phyloP scores from a whole-genome alignment of 371 early-diverging fungal species.

The Mucor ambiguus region DNA sequence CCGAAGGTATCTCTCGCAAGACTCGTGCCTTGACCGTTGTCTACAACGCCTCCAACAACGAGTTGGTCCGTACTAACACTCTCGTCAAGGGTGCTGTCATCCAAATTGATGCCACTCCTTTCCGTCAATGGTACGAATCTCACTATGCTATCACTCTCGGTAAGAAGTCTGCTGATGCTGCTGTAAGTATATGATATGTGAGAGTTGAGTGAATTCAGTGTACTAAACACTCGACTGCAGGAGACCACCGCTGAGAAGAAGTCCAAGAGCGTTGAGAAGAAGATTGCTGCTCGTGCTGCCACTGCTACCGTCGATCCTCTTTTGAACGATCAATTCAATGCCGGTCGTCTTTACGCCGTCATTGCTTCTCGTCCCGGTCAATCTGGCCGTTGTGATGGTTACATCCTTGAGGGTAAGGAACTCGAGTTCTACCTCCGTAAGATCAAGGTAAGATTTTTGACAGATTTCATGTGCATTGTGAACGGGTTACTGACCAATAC shows the following conservation, averaged over 20 bases:
- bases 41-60: slow-evolving; percentile 99
- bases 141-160: slow-evolving; percentile 93
- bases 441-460: slow-evolving; percentile 66
- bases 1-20: slow-evolving; percentile 94
- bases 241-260: slow-evolving; percentile 77
- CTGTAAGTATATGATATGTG: slow-evolving; percentile 28
- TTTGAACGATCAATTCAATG: slow-evolving; percentile 93
- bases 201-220: background rate
- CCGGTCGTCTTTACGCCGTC: slow-evolving; percentile 95
- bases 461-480: background rate
- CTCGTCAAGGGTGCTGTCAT: slow-evolving; percentile 99
- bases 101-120: slow-evolving; percentile 98
- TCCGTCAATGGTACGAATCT: slow-evolving; percentile 98
- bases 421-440: slow-evolving; percentile 95
- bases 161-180: slow-evolving; percentile 75
- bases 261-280: slow-evolving; percentile 90
- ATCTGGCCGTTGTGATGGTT: slow-evolving; percentile 98
- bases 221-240: slow-evolving; percentile 45
- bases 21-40: slow-evolving; percentile 97
- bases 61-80: slow-evolving; percentile 99
- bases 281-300: slow-evolving; percentile 84
- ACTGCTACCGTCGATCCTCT: slow-evolving; percentile 85
- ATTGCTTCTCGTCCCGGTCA: slow-evolving; percentile 99
- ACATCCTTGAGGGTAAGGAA: slow-evolving; percentile 99
- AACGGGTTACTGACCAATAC: background rate